Base-by-base conservation (phyloP, 2,329 filamentous ascomycete species). In the Davidsoniella neocaledoniae region DNA sequence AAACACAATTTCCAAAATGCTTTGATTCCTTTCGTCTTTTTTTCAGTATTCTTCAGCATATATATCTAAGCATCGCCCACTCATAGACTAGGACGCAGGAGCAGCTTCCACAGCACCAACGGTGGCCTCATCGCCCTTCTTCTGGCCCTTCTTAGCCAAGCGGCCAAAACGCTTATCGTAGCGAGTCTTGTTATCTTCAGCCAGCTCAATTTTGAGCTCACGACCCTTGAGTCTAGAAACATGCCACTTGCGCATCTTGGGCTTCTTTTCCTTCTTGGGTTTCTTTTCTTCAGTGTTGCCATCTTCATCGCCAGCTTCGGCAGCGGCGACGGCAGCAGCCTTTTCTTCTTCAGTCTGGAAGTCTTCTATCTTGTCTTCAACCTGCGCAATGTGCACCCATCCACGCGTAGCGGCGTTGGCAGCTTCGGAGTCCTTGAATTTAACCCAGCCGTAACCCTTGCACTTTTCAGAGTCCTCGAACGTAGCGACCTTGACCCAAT, bases 401-500 rank as follows among this genome's bases (percentile, higher is more conserved):
- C 90, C 90, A 61, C 79, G 81, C 56, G 94, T 86, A 0, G 67
- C 67, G 62, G 65, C 66, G 9, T 80, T 76, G 0, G 86, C 86
- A 0, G 82, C 76, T 51, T 84, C 79, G 9, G 88, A 61, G 46
- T 87, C 79, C 61, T 81, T 80, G 65, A 96, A 98, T 54, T 85
- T 85, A 54, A 98, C 79, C 88, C 91, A 98, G 5, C 82, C 91
- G 66, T 83, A 98, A 16, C 91, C 93, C 68, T 96, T 96, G 70
- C 91, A 98, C 68, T 96, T 98, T 41, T 91, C 91, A 17, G 82
- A 82, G 63, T 98, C 93, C 64, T 96, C 86, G 61, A 98, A 98
- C 0, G 88, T 94, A 2, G 91, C 91, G 56, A 96, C 71, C 66
- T 94, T 90, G 55, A 86, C 75, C 68, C 84, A 84, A 48, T 81